phyloP scores from a whole-genome alignment of 176 grass and related monocot genomes.

The Pontederia crassipes region DNA sequence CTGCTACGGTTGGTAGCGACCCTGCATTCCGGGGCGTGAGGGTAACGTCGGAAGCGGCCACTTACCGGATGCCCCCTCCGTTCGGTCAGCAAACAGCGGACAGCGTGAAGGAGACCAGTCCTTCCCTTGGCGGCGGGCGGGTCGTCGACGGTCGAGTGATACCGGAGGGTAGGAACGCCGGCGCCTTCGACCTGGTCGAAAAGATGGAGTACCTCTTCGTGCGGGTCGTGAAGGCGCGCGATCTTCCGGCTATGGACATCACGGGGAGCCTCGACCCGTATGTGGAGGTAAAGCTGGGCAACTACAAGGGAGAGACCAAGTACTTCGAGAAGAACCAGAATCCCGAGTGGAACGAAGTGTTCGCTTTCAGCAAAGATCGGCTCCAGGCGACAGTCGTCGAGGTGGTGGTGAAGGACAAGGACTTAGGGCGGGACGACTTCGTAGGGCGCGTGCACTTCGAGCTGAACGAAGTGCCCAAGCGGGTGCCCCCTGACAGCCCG shows the following conservation, averaged over 20 bases:
- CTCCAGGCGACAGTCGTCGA: background rate
- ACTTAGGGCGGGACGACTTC: background rate
- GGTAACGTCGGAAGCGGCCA: too few species aligned
- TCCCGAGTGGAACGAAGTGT: conserved; percentile 12
- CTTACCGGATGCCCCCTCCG: too few species aligned
- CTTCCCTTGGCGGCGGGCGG: conserved; percentile 23
- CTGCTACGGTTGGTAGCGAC: too few species aligned
- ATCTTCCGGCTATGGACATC: conserved; percentile 16
- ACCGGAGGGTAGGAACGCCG: background rate
- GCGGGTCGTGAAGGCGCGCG: conserved; percentile 60
- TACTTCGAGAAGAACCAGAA: conserved; percentile 14
- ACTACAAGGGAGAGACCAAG: conserved; percentile 4
- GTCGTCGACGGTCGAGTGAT: conserved; percentile 7
- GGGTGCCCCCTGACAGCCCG: conserved; percentile 6
- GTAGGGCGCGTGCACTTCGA: background rate
- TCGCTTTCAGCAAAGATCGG: background rate
- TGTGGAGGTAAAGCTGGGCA: conserved; percentile 3
- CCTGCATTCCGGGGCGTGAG: too few species aligned
- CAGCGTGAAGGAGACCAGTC: conserved; percentile 43
- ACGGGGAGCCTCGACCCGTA: conserved; percentile 12
- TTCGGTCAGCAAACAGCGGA: too few species aligned
- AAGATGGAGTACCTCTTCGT: conserved; percentile 79
- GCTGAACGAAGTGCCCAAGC: background rate
- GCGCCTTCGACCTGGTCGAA: conserved; percentile 65
- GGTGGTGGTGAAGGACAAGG: conserved; percentile 7